Conservation (phyloP, 345 rosid species). For the Cardiospermum halicacabum region DNA sequence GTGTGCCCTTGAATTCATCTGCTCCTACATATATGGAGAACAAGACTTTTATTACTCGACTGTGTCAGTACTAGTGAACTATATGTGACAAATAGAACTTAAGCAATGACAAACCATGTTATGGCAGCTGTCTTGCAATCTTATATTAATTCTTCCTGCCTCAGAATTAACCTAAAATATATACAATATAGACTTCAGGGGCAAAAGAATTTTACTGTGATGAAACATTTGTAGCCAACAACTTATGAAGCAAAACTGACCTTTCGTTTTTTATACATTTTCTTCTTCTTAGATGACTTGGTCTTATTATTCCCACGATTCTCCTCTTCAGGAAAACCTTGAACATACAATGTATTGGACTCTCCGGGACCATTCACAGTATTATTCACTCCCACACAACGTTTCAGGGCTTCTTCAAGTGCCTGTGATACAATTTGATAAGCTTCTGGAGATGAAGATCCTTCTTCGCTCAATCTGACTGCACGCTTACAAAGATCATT, state of each 20-base stretch:
- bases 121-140: constrained; percentile 37
- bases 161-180: constrained; percentile 31
- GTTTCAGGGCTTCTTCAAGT: constrained; percentile 29
- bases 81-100: constrained; percentile 1
- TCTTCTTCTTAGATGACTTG: constrained; percentile 42
- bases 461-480: constrained; percentile 35
- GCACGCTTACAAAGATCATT: constrained; percentile 38
- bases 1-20: constrained; percentile 40
- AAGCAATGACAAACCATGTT: constrained; percentile 31
- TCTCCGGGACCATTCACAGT: constrained; percentile 28
- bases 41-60: background rate
- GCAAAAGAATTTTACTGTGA: background rate
- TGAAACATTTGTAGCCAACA: background rate
- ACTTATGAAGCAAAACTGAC: constrained; percentile 25
- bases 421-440: constrained; percentile 34
- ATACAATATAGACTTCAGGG: constrained; percentile 14
- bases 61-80: constrained; percentile 5
- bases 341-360: constrained; percentile 23
- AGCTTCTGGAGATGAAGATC: constrained; percentile 37
- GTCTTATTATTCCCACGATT: constrained; percentile 18
- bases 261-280: constrained; percentile 49
- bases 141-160: constrained; percentile 24
- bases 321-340: constrained; percentile 24
- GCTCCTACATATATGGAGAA: constrained; percentile 28
- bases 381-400: constrained; percentile 22